Conservation (phyloP, 2,329 filamentous ascomycete species). For the Penicillium sp. region DNA sequence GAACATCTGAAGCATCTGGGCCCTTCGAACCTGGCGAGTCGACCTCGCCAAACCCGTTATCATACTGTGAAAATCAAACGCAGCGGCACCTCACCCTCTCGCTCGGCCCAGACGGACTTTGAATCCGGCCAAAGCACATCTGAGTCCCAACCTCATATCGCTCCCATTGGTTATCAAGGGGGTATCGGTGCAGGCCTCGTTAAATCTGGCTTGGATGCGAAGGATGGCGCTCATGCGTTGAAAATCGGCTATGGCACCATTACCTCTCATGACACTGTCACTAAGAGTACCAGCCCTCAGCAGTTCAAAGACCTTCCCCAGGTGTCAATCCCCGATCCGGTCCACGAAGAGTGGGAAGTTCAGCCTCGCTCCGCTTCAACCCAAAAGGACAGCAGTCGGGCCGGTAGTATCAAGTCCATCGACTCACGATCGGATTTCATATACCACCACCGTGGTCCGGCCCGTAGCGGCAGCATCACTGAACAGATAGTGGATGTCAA, state of each 20-base stretch:
- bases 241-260: constrained; percentile 56
- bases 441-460: constrained; percentile 49
- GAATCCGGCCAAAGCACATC: constrained; percentile 45
- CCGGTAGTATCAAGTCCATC: constrained; percentile 24
- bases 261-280: constrained; percentile 26
- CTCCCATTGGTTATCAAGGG: constrained; percentile 45
- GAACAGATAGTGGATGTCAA: constrained; percentile 74
- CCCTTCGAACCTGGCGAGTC: constrained; percentile 62
- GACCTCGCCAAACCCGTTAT: constrained; percentile 61
- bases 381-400: constrained; percentile 23
- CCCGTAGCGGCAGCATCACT: constrained; percentile 73
- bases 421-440: constrained; percentile 23
- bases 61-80: constrained; percentile 66
- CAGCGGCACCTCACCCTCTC: constrained; percentile 39
- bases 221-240: constrained; percentile 65
- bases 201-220: constrained; percentile 56
- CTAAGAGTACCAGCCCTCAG: constrained; percentile 22
- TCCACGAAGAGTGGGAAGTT: constrained; percentile 33
- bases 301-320: constrained; percentile 27
- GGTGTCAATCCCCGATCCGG: constrained; percentile 33
- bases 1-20: constrained; percentile 64
- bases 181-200: constrained; percentile 57
- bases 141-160: constrained; percentile 29
- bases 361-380: constrained; percentile 12
- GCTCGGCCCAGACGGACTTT: constrained; percentile 36